phyloP scores from a whole-genome alignment of 2,329 filamentous ascomycete genomes.

The Alternaria sp. region DNA sequence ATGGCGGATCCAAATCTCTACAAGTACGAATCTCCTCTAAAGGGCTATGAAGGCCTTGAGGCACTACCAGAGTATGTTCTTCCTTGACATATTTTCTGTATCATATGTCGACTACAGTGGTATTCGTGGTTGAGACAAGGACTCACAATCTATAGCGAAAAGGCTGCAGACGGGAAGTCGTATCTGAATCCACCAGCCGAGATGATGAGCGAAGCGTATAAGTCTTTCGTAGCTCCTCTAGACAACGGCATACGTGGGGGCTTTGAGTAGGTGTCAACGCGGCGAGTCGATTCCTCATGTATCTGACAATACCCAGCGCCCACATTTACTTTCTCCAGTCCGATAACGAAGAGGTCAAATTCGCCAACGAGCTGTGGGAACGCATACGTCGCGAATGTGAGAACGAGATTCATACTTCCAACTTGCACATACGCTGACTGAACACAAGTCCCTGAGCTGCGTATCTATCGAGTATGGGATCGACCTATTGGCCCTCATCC shows the following conservation, averaged over 20 bases:
- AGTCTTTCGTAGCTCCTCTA: constrained; percentile 73
- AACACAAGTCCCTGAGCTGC: constrained; percentile 78
- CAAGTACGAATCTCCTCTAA: constrained; percentile 65
- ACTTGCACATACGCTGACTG: constrained; percentile 11
- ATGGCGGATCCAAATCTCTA: constrained; percentile 57
- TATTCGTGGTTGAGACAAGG: neutral
- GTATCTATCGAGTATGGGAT: constrained; percentile 83
- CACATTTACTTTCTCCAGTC: constrained; percentile 82
- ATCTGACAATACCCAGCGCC: constrained; percentile 52
- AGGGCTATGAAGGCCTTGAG: constrained; percentile 65
- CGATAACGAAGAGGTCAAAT: constrained; percentile 69
- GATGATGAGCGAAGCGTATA: constrained; percentile 73
- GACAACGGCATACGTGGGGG: constrained; percentile 72
- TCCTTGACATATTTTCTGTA: neutral
- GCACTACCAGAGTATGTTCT: constrained; percentile 59
- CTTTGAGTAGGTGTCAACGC: constrained; percentile 67
- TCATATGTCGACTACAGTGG: neutral
- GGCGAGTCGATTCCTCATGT: neutral
- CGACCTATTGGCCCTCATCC: constrained; percentile 82
- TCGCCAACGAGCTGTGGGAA: constrained; percentile 77
- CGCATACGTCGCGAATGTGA: constrained; percentile 82
- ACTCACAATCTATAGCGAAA: constrained; percentile 57
- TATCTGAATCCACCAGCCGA: constrained; percentile 71
- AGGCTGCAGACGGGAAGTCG: constrained; percentile 78
- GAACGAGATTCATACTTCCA: constrained; percentile 26